Conservation (phyloP, 805 yeast genomes). For the Pichia cephalocereana region DNA sequence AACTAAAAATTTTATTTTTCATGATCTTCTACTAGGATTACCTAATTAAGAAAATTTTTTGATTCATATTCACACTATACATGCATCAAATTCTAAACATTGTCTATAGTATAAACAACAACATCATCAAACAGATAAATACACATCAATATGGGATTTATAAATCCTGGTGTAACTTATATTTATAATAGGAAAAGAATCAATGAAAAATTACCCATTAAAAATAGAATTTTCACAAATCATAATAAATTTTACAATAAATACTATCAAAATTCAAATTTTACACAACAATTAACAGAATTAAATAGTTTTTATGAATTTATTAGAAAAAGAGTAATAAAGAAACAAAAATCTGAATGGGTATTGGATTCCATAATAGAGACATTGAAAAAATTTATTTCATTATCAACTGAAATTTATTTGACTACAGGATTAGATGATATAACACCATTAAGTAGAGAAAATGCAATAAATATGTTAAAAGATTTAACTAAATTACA, state of each 20-base stretch:
- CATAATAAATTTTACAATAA: conserved; percentile 3
- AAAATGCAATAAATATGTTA: conserved; percentile 1
- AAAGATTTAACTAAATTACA: not conserved
- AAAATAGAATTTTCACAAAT: conserved; percentile 1
- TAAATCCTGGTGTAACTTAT: conserved; percentile 6
- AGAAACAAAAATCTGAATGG: not conserved
- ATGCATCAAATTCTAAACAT: too few species aligned
- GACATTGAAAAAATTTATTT: conserved; percentile 5
- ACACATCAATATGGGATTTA: conserved; percentile 5
- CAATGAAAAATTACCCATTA: not conserved
- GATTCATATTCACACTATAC: too few species aligned
- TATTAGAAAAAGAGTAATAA: not conserved
- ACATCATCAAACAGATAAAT: too few species aligned
- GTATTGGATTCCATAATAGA: not conserved
- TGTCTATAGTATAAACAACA: too few species aligned
- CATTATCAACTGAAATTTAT: conserved; percentile 5
- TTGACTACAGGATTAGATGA: not conserved
- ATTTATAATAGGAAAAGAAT: conserved; percentile 1
- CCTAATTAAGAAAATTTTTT: not conserved
- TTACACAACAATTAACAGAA: not conserved
- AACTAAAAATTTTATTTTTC: not conserved
- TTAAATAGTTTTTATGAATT: not conserved
- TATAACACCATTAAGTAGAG: not conserved
- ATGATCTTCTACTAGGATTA: not conserved
- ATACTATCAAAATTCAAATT: not conserved